phyloP scores from a whole-genome alignment of 1,284 basidiomycete species.

The Irpex lacteus region DNA sequence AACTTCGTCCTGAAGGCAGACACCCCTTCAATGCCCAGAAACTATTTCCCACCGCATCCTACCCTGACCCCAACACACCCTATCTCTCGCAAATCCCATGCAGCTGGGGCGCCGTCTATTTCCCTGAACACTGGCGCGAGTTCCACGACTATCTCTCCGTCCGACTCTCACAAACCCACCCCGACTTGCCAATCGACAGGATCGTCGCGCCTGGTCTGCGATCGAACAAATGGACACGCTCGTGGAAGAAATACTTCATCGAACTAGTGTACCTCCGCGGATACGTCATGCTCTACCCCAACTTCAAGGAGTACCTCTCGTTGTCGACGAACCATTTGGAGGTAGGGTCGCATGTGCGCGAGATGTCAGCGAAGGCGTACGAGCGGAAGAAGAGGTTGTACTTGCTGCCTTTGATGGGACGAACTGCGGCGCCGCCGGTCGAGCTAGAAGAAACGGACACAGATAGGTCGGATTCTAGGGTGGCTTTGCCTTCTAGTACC shows the following conservation, averaged over 20 bases:
- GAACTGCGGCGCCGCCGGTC: conserved; percentile 24
- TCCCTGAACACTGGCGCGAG: conserved; percentile 81
- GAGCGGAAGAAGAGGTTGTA: conserved; percentile 62
- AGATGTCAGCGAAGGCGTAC: conserved; percentile 44
- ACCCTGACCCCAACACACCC: conserved; percentile 51
- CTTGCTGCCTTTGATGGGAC: conserved; percentile 62
- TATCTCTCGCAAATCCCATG: conserved; percentile 84
- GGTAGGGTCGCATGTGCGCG: conserved; percentile 73
- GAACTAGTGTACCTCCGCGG: conserved; percentile 78
- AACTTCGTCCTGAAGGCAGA: conserved; percentile 68
- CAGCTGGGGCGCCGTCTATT: conserved; percentile 89
- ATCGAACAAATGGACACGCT: conserved; percentile 75
- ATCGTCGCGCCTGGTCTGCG: conserved; percentile 68
- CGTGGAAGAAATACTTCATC: conserved; percentile 88
- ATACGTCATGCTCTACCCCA: conserved; percentile 85
- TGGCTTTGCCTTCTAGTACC: conserved; percentile 14
- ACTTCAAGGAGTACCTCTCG: conserved; percentile 66
- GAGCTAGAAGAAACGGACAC: background rate
- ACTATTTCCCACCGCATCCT: conserved; percentile 45
- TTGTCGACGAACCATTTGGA: conserved; percentile 86
- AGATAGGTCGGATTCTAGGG: background rate
- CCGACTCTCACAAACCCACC: conserved; percentile 51
- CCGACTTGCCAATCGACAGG: conserved; percentile 36
- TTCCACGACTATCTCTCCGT: conserved; percentile 74
- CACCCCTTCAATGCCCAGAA: conserved; percentile 62